Evolutionary conservation across 768 basidiomycete species (phyloP), one percentile per base, ranked within the genome.

Genomic region (Lactifluus volemus): DNA sequence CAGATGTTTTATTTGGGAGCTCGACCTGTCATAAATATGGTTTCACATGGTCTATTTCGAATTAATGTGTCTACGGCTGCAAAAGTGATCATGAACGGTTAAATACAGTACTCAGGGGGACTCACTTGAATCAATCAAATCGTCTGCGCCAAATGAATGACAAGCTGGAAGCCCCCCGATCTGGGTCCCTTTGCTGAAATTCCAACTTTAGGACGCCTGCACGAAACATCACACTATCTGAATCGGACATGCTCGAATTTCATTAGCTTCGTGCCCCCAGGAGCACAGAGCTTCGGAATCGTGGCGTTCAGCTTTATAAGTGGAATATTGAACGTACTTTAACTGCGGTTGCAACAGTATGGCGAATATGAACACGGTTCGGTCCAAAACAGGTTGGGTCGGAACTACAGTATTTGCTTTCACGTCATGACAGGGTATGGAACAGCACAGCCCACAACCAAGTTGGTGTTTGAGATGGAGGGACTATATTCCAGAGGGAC

Each of bases 251-350:
- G 25, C 32, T 47, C 10, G 21, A 44, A 41, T 44, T 34, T 19
- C 51, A 47, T 38, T 38, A 11, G 10, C 11, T 49, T 41, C n/a
- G 8, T 3, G 42, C 12, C 44, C 36, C 55, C 41, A 49, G 21
- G 51, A 34, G 21, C 11, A 9, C 36, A 39, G 44, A 47, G 32
- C 44, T 53, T 53, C 45, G 49, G 58, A 17, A 45, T 62, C 32
- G 57, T 49, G 56, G 51, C 56, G 56, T 49, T 53, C 51, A 47
- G 47, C 55, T 58, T n/a, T 53, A 53, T 48, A 21, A 53, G 50
- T 25, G 30, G 41, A 47, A 38, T 42, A 10, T 10, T 4, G 34
- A 7, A 21, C 15, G 30, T 49, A 29, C 41, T 34, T n/a, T 36
- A 29, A 38, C 25, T 10, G 49, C 0, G 7, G 17, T 32, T 21